Percentiles rank a stretch among this genome's conserved stretches.
Conservation (phyloP, 2,329 filamentous ascomycete genomes). For the Chalaropsis ovoidea region DNA sequence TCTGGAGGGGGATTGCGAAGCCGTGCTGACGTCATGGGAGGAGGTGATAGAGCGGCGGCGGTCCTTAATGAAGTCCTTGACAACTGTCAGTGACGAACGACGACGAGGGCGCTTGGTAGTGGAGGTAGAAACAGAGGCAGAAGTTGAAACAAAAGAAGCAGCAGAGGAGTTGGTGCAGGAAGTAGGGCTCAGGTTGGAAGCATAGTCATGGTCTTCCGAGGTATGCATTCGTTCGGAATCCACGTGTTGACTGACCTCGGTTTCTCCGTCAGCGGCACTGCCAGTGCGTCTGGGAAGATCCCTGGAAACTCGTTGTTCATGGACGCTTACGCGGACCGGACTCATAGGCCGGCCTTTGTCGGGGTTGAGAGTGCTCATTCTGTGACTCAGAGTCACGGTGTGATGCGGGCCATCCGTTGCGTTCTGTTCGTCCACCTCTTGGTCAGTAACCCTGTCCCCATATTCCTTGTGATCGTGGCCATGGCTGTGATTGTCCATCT, state of each 20-base stretch:
- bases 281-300: constrained; percentile 31
- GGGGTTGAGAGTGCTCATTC: constrained; percentile 20
- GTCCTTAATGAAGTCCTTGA: constrained; percentile 53
- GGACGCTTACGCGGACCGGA: constrained; percentile 24
- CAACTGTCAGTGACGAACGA: constrained; percentile 50
- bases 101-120: constrained; percentile 29
- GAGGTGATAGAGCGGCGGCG: constrained; percentile 44
- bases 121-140: constrained; percentile 12
- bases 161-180: constrained; percentile 1
- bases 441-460: constrained; percentile 16
- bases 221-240: constrained; percentile 10
- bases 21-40: constrained; percentile 33
- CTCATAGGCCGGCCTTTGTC: constrained; percentile 13
- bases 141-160: constrained; percentile 14
- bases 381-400: constrained; percentile 17
- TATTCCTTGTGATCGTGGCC: constrained; percentile 28
- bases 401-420: constrained; percentile 18
- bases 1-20: constrained; percentile 39
- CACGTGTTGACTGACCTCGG: constrained; percentile 23
- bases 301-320: constrained; percentile 41
- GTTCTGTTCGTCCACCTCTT: constrained; percentile 21
- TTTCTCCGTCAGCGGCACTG: constrained; percentile 29
- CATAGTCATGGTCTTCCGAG: constrained; percentile 2
- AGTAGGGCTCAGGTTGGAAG: constrained; percentile 1
- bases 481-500: constrained; percentile 25